These are phyloP conservation scores for Fusarium protoensiforme DNA, from an alignment of 2,329 filamentous ascomycete genomes.

Conservation along the genomic window DNA sequence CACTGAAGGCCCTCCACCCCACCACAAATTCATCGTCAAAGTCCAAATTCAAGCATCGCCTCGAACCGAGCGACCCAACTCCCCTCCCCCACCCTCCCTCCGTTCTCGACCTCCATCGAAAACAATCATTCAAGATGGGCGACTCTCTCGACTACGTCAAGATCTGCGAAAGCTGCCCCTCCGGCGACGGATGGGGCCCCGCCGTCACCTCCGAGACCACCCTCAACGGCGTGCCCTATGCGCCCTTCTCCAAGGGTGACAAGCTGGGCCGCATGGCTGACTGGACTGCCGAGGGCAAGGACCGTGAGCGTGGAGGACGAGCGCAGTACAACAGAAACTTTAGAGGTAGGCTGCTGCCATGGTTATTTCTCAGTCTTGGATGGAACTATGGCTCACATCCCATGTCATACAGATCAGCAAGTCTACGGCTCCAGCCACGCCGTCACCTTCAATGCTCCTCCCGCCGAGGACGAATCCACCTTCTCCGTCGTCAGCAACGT, in stretches of 20 bases:
- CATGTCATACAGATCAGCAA: conserved; percentile 78
- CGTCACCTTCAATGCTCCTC: conserved; percentile 88
- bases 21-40: conserved; percentile 55
- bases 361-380: background rate
- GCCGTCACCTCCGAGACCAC: conserved; percentile 85
- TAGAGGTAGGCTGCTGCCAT: conserved; percentile 71
- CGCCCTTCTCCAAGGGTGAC: conserved; percentile 98
- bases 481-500: conserved; percentile 99
- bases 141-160: conserved; percentile 68
- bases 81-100: conserved; percentile 28
- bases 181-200: conserved; percentile 89
- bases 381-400: conserved; percentile 17
- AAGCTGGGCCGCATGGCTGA: conserved; percentile 99
- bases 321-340: conserved; percentile 94
- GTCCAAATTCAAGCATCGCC: conserved; percentile 49
- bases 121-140: conserved; percentile 53
- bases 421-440: conserved; percentile 92
- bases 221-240: conserved; percentile 94
- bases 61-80: conserved; percentile 39
- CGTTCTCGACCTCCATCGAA: conserved; percentile 23
- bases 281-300: conserved; percentile 94
- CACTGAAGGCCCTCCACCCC: conserved; percentile 47
- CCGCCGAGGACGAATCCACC: conserved; percentile 93
- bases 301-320: conserved; percentile 80
- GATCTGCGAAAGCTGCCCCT: conserved; percentile 77